Evolutionary conservation across 768 basidiomycete genomes (phyloP).

Genomic region (Auriscalpium microsporum): DNA sequence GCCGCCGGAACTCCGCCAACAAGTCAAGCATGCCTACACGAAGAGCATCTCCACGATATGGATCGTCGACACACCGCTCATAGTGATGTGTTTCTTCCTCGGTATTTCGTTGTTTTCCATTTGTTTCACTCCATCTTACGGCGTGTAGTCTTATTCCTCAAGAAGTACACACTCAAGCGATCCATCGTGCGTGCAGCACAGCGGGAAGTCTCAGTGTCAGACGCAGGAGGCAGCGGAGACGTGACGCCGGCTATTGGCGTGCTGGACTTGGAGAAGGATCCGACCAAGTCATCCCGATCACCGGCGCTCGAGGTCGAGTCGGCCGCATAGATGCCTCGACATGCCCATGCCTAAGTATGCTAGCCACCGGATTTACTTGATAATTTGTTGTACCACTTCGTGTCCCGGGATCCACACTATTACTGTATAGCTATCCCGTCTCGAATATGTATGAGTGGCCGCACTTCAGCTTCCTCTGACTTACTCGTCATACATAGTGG

Average conservation of each 20-base stretch:
- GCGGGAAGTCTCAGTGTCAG: not conserved
- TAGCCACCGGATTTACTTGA: too few relatives aligned
- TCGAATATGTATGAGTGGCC: too few relatives aligned
- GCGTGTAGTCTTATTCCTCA: slow-evolving; percentile 42
- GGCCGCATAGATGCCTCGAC: too few relatives aligned
- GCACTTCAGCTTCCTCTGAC: too few relatives aligned
- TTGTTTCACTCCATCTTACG: not conserved
- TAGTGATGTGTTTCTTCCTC: slow-evolving; percentile 42
- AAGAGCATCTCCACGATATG: slow-evolving; percentile 56
- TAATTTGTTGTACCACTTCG: too few relatives aligned
- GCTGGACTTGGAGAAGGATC: slow-evolving; percentile 6
- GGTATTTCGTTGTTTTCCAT: slow-evolving; percentile 16
- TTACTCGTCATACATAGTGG: too few relatives aligned
- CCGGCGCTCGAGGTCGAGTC: too few relatives aligned
- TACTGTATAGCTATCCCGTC: too few relatives aligned
- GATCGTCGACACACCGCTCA: slow-evolving; percentile 53
- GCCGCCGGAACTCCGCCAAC: slow-evolving; percentile 41
- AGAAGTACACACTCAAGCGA: slow-evolving; percentile 52
- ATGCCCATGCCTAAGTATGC: too few relatives aligned
- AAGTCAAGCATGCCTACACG: slow-evolving; percentile 54
- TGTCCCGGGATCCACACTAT: too few relatives aligned
- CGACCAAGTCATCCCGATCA: not conserved
- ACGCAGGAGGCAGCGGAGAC: not conserved
- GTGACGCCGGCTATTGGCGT: too few relatives aligned
- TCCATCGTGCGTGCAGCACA: slow-evolving; percentile 28